Evolutionary conservation across 768 basidiomycete genomes (phyloP).

Genomic region (Tephrocybe rancida): DNA sequence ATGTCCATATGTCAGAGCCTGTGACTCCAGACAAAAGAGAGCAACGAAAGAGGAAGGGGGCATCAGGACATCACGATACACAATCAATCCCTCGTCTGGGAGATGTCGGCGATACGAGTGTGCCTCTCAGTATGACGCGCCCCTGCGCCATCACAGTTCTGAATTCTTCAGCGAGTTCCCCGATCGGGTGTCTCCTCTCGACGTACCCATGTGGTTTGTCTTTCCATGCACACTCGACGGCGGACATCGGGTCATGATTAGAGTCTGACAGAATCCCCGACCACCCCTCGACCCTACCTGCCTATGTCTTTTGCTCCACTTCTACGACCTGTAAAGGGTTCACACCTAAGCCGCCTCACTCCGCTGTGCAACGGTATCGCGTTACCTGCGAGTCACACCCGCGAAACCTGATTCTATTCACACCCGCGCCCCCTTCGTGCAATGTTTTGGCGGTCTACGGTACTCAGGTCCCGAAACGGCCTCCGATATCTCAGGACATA

Average conservation of each 20-base stretch:
- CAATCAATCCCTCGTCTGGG: conserved; percentile 1
- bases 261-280: neutral
- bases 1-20: neutral
- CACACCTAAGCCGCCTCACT: neutral
- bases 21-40: neutral
- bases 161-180: no score
- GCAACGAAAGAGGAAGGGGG: neutral
- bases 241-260: neutral
- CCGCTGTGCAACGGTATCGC: neutral
- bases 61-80: neutral
- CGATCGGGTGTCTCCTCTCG: neutral
- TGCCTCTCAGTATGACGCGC: neutral
- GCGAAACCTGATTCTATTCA: neutral
- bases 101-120: neutral
- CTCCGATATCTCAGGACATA: neutral
- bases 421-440: neutral
- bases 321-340: neutral
- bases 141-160: conserved; percentile 5
- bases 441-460: no score
- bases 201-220: neutral
- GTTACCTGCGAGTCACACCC: neutral
- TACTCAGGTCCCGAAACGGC: no score
- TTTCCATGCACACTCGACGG: neutral
- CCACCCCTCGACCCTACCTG: conserved; percentile 1
- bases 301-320: neutral